Conservation (phyloP, 345 rosid genomes). For the Eutrema heterophyllum region DNA sequence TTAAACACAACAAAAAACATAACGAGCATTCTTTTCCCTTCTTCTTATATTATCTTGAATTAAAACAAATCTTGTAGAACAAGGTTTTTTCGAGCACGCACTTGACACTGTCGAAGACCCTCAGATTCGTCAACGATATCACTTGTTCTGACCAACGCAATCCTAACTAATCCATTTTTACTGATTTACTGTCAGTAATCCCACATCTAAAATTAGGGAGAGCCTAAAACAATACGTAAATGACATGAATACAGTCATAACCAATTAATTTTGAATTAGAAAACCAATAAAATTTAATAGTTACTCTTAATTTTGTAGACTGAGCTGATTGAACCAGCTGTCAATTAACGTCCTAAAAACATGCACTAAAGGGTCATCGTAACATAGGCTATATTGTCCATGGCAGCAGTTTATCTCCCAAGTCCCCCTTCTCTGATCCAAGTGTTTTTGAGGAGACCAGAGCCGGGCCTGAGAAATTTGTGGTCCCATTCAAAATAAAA, state of each 20-base stretch:
- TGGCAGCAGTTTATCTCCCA: slow-evolving; percentile 26
- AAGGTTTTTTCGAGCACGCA: slow-evolving; percentile 34
- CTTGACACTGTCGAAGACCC: slow-evolving; percentile 32
- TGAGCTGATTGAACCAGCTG: slow-evolving; percentile 47
- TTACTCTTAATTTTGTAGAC: not conserved
- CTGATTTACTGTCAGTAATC: no score
- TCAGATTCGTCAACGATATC: slow-evolving; percentile 27
- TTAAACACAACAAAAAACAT: no score
- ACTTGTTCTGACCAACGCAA: no score
- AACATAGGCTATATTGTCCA: slow-evolving; percentile 59
- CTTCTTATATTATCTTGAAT: not conserved
- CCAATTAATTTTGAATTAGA: no score
- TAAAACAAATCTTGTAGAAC: slow-evolving; percentile 33
- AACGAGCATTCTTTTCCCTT: no score
- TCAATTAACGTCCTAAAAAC: slow-evolving; percentile 46
- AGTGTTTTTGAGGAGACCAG: slow-evolving; percentile 16
- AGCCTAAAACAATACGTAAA: not conserved
- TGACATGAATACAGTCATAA: not conserved
- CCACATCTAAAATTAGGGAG: no score
- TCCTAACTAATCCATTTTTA: no score
- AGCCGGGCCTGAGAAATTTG: no score
- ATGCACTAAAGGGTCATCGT: slow-evolving; percentile 39
- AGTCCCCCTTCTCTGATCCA: slow-evolving; percentile 37
- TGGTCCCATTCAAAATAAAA: no score
- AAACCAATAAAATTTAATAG: not conserved